phyloP scores from a whole-genome alignment of 2,329 filamentous ascomycete genomes.

The Colletotrichum camelliae region DNA sequence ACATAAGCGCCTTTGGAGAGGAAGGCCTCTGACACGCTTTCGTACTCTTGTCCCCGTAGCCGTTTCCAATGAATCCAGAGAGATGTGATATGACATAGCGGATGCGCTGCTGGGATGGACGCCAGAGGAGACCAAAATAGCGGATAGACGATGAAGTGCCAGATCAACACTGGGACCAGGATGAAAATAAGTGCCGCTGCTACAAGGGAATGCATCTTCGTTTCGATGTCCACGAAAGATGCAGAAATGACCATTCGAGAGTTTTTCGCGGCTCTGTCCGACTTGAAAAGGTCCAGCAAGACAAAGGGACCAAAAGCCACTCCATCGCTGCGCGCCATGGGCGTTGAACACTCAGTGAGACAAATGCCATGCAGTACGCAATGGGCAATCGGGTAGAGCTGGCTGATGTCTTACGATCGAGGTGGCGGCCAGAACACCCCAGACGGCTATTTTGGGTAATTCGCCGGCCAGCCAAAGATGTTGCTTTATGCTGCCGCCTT shows the following conservation, averaged over 20 bases:
- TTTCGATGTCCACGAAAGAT: background rate
- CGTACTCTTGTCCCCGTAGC: background rate
- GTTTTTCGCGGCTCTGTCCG: background rate
- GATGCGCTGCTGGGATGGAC: background rate
- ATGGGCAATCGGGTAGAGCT: background rate
- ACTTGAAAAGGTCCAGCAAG: background rate
- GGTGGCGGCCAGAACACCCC: background rate
- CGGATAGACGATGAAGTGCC: background rate
- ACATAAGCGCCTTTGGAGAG: background rate
- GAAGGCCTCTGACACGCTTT: background rate
- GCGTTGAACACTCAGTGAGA: background rate
- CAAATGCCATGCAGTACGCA: background rate
- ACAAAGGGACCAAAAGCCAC: background rate
- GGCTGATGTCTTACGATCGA: background rate
- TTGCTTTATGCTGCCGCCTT: background rate
- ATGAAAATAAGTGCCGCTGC: background rate
- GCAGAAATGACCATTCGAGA: background rate
- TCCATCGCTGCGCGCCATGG: background rate
- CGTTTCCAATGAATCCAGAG: background rate
- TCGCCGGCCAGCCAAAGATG: background rate
- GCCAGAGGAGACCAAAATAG: background rate
- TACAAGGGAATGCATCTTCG: background rate
- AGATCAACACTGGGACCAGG: background rate
- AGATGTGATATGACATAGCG: background rate
- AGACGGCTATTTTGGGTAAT: background rate